A percentile compares a stretch with the other conserved stretches of the same genome.
phyloP scores from a whole-genome alignment of 1,139 yeast genomes.

The Magnusiomyces ingens region DNA sequence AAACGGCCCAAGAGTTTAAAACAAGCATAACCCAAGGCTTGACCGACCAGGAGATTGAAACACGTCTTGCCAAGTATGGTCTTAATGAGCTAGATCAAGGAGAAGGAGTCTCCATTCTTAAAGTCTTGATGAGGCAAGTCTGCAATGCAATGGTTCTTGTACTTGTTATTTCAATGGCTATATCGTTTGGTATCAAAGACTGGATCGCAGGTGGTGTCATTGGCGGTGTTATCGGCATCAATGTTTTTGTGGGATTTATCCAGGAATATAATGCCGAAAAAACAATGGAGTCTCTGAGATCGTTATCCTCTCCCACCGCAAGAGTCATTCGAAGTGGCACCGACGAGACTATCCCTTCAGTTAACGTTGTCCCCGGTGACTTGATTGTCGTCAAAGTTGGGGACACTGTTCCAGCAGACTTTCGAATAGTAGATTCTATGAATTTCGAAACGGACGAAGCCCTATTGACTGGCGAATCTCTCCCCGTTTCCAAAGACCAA shows the following conservation, averaged over 20 bases:
- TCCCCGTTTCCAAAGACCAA: slow-evolving; percentile 58
- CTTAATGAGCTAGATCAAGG: slow-evolving; percentile 58
- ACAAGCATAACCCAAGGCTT: slow-evolving; percentile 46
- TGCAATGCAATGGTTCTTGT: slow-evolving; percentile 80
- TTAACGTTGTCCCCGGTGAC: slow-evolving; percentile 79
- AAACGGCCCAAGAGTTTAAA: slow-evolving; percentile 26
- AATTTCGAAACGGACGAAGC: slow-evolving; percentile 81
- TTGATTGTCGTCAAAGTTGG: slow-evolving; percentile 60
- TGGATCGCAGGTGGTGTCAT: slow-evolving; percentile 85
- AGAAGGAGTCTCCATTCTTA: slow-evolving; percentile 47
- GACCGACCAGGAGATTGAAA: slow-evolving; percentile 34
- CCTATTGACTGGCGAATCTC: slow-evolving; percentile 70
- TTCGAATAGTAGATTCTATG: slow-evolving; percentile 52
- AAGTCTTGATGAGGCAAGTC: slow-evolving; percentile 60
- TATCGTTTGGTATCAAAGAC: slow-evolving; percentile 70
- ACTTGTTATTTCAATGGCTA: slow-evolving; percentile 63
- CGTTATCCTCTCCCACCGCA: slow-evolving; percentile 69
- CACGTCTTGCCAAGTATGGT: slow-evolving; percentile 41
- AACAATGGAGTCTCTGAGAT: slow-evolving; percentile 70
- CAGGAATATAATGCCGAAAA: slow-evolving; percentile 73
- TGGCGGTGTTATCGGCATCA: slow-evolving; percentile 59
- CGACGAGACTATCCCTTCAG: slow-evolving; percentile 54
- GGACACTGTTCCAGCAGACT: slow-evolving; percentile 74
- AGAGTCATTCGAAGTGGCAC: slow-evolving; percentile 59
- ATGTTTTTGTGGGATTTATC: slow-evolving; percentile 60